Conservation (phyloP, 2,329 filamentous ascomycete species). For the Lanzia echinophila region DNA sequence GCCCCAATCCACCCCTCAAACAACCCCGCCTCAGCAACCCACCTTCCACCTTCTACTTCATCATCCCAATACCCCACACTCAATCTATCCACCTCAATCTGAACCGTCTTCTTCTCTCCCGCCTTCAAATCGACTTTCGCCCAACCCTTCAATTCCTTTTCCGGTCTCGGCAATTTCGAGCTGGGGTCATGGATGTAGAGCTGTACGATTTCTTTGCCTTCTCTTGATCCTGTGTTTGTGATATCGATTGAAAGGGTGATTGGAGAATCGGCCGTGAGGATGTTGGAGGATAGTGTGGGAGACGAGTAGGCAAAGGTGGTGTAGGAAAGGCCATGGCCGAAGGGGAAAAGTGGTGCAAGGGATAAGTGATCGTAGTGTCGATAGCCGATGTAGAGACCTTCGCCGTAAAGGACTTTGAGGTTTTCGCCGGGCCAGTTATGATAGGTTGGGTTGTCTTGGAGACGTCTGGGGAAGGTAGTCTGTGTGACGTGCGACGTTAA, state of each 20-base stretch:
- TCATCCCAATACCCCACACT: conserved; percentile 57
- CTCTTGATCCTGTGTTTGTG: conserved; percentile 50
- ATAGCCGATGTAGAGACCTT: conserved; percentile 69
- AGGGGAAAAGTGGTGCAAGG: conserved; percentile 59
- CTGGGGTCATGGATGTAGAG: conserved; percentile 59
- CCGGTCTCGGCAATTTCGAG: conserved; percentile 55
- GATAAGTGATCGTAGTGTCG: conserved; percentile 60
- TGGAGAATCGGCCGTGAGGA: conserved; percentile 25
- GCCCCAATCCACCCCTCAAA: conserved; percentile 57
- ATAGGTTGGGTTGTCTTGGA: conserved; percentile 63
- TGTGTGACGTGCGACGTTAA: conserved; percentile 21
- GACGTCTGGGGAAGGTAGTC: conserved; percentile 57
- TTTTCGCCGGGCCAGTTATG: conserved; percentile 70
- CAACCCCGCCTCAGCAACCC: conserved; percentile 59
- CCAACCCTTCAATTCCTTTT: conserved; percentile 66
- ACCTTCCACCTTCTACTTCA: conserved; percentile 39
- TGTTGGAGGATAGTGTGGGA: conserved; percentile 41
- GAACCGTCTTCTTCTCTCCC: conserved; percentile 40
- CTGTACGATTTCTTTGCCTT: conserved; percentile 60
- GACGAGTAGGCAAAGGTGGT: conserved; percentile 60
- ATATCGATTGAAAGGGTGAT: conserved; percentile 40
- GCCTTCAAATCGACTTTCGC: conserved; percentile 54
- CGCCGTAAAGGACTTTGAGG: conserved; percentile 60
- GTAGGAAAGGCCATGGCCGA: conserved; percentile 69
- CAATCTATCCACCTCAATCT: conserved; percentile 40